phyloP scores from a whole-genome alignment of 495 filamentous ascomycete species.

The Recurvomyces mirabilis region DNA sequence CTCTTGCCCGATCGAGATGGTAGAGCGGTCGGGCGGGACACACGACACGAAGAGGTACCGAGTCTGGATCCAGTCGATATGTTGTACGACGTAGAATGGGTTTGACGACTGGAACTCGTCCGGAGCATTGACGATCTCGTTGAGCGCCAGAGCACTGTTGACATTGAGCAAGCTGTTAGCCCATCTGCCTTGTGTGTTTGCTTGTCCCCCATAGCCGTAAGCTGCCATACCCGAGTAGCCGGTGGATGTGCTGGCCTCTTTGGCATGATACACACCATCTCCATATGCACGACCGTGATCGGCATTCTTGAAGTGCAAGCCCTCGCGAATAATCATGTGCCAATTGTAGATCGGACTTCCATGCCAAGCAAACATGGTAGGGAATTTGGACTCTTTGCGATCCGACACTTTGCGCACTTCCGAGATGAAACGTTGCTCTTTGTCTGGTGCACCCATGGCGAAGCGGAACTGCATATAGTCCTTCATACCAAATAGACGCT shows the following conservation, averaged over 20 bases:
- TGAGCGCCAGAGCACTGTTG: slow-evolving; percentile 55
- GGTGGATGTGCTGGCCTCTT: slow-evolving; percentile 44
- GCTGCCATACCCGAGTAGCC: slow-evolving; percentile 36
- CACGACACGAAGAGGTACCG: slow-evolving; percentile 69
- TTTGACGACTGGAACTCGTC: slow-evolving; percentile 41
- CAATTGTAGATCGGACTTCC: slow-evolving; percentile 70
- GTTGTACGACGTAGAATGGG: slow-evolving; percentile 61
- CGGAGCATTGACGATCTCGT: slow-evolving; percentile 77
- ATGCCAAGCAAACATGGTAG: slow-evolving; percentile 76
- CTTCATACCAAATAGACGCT: slow-evolving; percentile 54
- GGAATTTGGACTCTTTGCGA: slow-evolving; percentile 36
- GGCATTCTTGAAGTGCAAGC: slow-evolving; percentile 57
- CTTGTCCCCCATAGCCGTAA: neutral
- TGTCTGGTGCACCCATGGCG: slow-evolving; percentile 81
- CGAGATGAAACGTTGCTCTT: slow-evolving; percentile 67
- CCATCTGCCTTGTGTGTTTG: slow-evolving; percentile 39
- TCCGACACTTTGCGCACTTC: slow-evolving; percentile 43
- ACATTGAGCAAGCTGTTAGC: slow-evolving; percentile 52
- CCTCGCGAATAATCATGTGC: slow-evolving; percentile 81
- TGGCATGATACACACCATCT: slow-evolving; percentile 71
- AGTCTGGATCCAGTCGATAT: slow-evolving; percentile 83
- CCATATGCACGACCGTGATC: slow-evolving; percentile 61
- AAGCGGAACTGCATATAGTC: slow-evolving; percentile 76
- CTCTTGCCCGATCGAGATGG: slow-evolving; percentile 13
- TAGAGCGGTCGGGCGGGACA: slow-evolving; percentile 1